These are phyloP conservation scores for Sporormia fimetaria DNA, from an alignment of 495 filamentous ascomycete genomes.

Conservation along the genomic window DNA sequence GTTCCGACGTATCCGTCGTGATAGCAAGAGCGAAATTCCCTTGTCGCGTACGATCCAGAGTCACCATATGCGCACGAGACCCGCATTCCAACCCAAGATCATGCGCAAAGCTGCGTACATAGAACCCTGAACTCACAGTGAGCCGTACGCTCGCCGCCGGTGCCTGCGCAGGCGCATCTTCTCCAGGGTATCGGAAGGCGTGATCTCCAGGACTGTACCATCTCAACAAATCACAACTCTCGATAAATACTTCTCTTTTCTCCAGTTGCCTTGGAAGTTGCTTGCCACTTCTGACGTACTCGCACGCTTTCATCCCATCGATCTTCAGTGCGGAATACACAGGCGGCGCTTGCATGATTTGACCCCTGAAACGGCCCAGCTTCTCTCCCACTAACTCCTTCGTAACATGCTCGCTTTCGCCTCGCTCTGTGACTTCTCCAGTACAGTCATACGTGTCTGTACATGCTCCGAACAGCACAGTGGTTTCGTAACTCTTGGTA, in stretches of 20 bases:
- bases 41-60: slow-evolving; percentile 66
- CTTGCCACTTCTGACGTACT: slow-evolving; percentile 83
- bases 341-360: slow-evolving; percentile 82
- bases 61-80: slow-evolving; percentile 73
- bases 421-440: slow-evolving; percentile 65
- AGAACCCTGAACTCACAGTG: slow-evolving; percentile 89
- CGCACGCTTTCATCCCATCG: slow-evolving; percentile 78
- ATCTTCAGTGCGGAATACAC: slow-evolving; percentile 80
- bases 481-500: slow-evolving; percentile 80
- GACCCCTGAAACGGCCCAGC: slow-evolving; percentile 62
- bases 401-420: slow-evolving; percentile 65
- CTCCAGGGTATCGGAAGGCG: slow-evolving; percentile 54
- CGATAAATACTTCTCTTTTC: slow-evolving; percentile 60
- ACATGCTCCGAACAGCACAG: slow-evolving; percentile 75
- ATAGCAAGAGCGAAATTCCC: slow-evolving; percentile 44
- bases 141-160: slow-evolving; percentile 69
- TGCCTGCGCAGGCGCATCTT: slow-evolving; percentile 53
- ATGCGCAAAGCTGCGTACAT: slow-evolving; percentile 82
- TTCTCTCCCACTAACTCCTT: slow-evolving; percentile 62
- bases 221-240: slow-evolving; percentile 62
- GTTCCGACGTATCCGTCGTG: slow-evolving; percentile 22
- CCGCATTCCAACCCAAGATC: slow-evolving; percentile 75
- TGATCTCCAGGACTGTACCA: slow-evolving; percentile 77
- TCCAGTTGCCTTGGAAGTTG: slow-evolving; percentile 48
- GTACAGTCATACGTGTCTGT: slow-evolving; percentile 81